Base-by-base conservation (phyloP, 805 yeast genomes). In the Ogataea paraovalis region DNA sequence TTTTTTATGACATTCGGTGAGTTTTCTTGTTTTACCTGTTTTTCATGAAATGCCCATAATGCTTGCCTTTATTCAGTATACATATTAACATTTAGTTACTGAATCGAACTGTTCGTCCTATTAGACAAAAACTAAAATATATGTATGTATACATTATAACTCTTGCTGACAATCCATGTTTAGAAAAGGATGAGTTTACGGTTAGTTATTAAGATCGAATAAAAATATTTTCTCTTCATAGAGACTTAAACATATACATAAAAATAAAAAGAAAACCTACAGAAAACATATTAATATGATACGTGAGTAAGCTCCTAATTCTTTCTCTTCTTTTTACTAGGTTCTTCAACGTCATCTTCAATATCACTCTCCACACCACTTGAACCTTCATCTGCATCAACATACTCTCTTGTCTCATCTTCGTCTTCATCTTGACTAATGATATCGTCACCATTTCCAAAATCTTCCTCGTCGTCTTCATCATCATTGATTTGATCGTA, bases 401-500 rank as follows among this genome's bases (percentile, higher is more conserved):
- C 56, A 32, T 50, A 61, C 28, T 57, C 57, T 2, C 57, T 52
- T 20, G 45, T 45, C 23, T 51, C 60, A 14, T 56, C 61, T 14
- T 39, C 48, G 20, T 52, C 61, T 19, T 58, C 60, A 18, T 51
- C 50, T 33, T 49, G 57, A 27, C 54, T 53, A 9, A 50, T 51
- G 16, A 52, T 50, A 20, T 57, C 67, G 13, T 53, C 58, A 21
- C 50, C 66, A 34, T 71, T 79, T 2, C 72, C 79, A 40, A n/a
- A n/a, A n/a, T 73, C 82, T 45, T 72, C 78, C 38, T 73, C 80
- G 41, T 73, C 80, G 44, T 76, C 84, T 38, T 78, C 80, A 22
- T 72, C 79, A 25, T 69, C 75, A 40, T 66, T 71, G 18, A 67
- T 71, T 69, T 88, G 96, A 65, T 91, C 97, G 59, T 77, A 91